Conservation (phyloP, 2,329 filamentous ascomycete species). For the Knoxdaviesia capensis region DNA sequence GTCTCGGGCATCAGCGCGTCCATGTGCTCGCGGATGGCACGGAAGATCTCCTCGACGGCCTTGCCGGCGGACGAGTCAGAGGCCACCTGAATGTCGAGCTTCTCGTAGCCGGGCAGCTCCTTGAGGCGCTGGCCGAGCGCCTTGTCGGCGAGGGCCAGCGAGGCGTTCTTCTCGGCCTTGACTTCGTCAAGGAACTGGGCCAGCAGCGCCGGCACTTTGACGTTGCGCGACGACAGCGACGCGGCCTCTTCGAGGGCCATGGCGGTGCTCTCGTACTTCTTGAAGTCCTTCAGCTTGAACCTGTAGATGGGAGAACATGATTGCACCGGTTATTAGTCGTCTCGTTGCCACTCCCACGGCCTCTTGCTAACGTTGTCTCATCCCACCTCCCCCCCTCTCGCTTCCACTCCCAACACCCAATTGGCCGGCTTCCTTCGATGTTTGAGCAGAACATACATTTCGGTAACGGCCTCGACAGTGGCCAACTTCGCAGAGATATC, state of each 20-base stretch:
- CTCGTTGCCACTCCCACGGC: no score
- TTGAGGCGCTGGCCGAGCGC: constrained; percentile 85
- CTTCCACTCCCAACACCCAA: no score
- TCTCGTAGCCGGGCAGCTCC: constrained; percentile 72
- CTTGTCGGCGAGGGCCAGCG: constrained; percentile 79
- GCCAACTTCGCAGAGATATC: constrained; percentile 55
- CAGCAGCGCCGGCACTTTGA: constrained; percentile 83
- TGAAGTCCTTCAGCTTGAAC: constrained; percentile 89
- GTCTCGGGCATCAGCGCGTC: constrained; percentile 75
- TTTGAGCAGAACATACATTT: constrained; percentile 40
- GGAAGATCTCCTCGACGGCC: constrained; percentile 59
- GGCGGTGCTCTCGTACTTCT: constrained; percentile 90
- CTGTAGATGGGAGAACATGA: constrained; percentile 18
- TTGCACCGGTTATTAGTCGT: constrained; percentile 3
- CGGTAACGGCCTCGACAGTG: constrained; percentile 67
- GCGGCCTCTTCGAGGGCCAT: constrained; percentile 81
- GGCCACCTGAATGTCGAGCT: constrained; percentile 61
- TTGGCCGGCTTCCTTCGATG: no score
- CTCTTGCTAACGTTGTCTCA: no score
- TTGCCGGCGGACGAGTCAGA: constrained; percentile 52
- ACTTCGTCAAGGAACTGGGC: constrained; percentile 65
- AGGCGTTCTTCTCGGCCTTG: constrained; percentile 95
- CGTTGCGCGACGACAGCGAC: constrained; percentile 51
- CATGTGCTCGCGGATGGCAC: constrained; percentile 81
- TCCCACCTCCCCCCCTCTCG: no score